Evolutionary conservation across 1,284 basidiomycete genomes (phyloP).

Genomic region (Malassezia arunalokei): DNA sequence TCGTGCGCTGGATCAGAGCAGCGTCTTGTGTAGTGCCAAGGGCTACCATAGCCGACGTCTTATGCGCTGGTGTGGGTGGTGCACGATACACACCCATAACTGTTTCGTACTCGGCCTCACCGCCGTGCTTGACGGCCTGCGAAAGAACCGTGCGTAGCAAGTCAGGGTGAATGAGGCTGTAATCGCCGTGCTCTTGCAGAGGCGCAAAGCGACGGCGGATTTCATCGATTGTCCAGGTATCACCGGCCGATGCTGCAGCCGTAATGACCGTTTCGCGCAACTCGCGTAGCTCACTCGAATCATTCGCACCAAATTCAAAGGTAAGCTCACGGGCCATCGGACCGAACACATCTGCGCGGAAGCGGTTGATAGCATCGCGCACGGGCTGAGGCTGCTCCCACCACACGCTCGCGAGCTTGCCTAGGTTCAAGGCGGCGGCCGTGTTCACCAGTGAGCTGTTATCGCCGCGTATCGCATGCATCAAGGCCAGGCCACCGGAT

Average conservation of each 20-base stretch:
- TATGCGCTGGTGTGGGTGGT: slow-evolving; percentile 48
- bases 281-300: slow-evolving; percentile 60
- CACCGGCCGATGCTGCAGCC: slow-evolving; percentile 52
- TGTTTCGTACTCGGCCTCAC: slow-evolving; percentile 56
- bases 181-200: slow-evolving; percentile 62
- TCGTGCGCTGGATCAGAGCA: slow-evolving; percentile 32
- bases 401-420: slow-evolving; percentile 54
- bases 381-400: slow-evolving; percentile 64
- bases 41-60: slow-evolving; percentile 40
- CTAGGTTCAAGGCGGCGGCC: slow-evolving; percentile 16
- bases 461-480: slow-evolving; percentile 55
- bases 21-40: slow-evolving; percentile 30
- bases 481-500: slow-evolving; percentile 61
- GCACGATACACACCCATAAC: slow-evolving; percentile 57
- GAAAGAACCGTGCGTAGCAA: slow-evolving; percentile 17
- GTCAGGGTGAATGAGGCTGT: slow-evolving; percentile 58
- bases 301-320: slow-evolving; percentile 60
- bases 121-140: slow-evolving; percentile 58
- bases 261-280: slow-evolving; percentile 63
- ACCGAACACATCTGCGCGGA: slow-evolving; percentile 54
- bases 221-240: slow-evolving; percentile 48
- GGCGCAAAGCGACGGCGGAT: slow-evolving; percentile 61
- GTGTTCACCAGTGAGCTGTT: slow-evolving; percentile 23
- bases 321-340: slow-evolving; percentile 68
- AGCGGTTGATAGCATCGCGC: slow-evolving; percentile 35